Conservation (phyloP, 371 early-diverging fungal species). For the Apophysomyces trapeziformis region DNA sequence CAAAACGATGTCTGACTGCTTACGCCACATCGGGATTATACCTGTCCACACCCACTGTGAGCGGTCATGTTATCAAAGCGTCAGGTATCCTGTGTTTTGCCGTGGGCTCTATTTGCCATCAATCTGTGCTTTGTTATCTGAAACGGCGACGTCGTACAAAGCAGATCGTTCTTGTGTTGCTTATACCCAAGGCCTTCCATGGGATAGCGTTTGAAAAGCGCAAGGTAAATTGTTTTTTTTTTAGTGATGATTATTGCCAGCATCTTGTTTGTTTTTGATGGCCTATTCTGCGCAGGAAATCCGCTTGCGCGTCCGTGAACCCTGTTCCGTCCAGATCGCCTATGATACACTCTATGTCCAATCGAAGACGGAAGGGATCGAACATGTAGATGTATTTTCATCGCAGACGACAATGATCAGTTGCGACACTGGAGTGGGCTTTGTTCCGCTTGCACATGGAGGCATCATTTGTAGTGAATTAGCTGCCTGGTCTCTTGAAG, state of each 20-base stretch:
- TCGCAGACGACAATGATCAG: conserved; percentile 1
- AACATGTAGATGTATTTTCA: conserved; percentile 11
- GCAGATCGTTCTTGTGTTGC: background rate
- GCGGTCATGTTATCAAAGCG: background rate
- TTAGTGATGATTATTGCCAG: background rate
- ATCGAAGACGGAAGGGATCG: conserved; percentile 15
- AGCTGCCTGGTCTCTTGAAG: conserved; percentile 12
- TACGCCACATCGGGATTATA: conserved; percentile 8
- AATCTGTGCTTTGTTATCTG: background rate
- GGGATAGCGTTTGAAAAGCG: conserved; percentile 4
- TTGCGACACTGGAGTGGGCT: conserved; percentile 5
- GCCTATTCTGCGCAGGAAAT: conserved; percentile 15
- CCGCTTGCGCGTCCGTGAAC: conserved; percentile 14
- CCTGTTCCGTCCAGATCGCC: conserved; percentile 13
- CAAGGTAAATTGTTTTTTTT: conserved; percentile 2
- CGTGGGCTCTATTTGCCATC: conserved; percentile 8
- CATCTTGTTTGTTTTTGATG: too few species aligned
- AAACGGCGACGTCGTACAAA: conserved; percentile 12
- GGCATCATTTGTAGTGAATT: conserved; percentile 10
- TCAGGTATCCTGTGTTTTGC: conserved; percentile 6
- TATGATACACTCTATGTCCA: conserved; percentile 18
- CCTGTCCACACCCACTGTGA: background rate
- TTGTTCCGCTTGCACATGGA: conserved; percentile 18
- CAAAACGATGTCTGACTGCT: conserved; percentile 19
- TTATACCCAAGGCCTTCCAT: conserved; percentile 5